phyloP scores from a whole-genome alignment of 106 monocot species.

The Dactylorhiza incarnata region DNA sequence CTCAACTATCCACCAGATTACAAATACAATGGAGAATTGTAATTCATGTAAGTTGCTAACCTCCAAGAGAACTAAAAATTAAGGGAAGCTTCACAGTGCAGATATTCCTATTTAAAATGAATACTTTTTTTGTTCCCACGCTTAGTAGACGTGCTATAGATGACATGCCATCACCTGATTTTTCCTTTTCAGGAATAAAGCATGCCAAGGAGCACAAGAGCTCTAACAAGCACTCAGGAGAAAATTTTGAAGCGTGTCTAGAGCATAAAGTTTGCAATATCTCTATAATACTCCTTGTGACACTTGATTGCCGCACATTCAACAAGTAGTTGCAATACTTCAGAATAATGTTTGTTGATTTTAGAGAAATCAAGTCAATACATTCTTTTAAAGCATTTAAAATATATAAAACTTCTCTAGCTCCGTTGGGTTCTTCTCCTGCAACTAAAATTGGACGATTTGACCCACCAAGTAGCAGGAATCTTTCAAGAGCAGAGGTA shows the following conservation, averaged over 20 bases:
- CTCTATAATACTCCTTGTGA: slow-evolving; percentile 72
- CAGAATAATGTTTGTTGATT: slow-evolving; percentile 39
- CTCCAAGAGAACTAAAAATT: slow-evolving; percentile 71
- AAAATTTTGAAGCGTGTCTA: slow-evolving; percentile 31
- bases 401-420: slow-evolving; percentile 57
- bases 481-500: slow-evolving; percentile 53
- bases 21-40: background rate
- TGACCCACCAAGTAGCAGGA: slow-evolving; percentile 75
- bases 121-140: slow-evolving; percentile 57
- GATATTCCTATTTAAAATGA: slow-evolving; percentile 41
- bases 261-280: slow-evolving; percentile 59
- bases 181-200: slow-evolving; percentile 42
- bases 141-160: slow-evolving; percentile 61
- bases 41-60: slow-evolving; percentile 17
- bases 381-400: slow-evolving; percentile 57
- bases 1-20: background rate
- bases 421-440: slow-evolving; percentile 46
- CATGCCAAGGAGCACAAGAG: slow-evolving; percentile 56
- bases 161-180: slow-evolving; percentile 68
- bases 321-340: slow-evolving; percentile 54
- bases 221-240: slow-evolving; percentile 51
- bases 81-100: slow-evolving; percentile 62
- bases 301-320: slow-evolving; percentile 49
- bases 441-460: slow-evolving; percentile 17
- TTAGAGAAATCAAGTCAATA: slow-evolving; percentile 57